These are phyloP conservation scores for Geranomyces michiganensis DNA, from an alignment of 192 early-diverging fungal genomes.

Conservation along the genomic window DNA sequence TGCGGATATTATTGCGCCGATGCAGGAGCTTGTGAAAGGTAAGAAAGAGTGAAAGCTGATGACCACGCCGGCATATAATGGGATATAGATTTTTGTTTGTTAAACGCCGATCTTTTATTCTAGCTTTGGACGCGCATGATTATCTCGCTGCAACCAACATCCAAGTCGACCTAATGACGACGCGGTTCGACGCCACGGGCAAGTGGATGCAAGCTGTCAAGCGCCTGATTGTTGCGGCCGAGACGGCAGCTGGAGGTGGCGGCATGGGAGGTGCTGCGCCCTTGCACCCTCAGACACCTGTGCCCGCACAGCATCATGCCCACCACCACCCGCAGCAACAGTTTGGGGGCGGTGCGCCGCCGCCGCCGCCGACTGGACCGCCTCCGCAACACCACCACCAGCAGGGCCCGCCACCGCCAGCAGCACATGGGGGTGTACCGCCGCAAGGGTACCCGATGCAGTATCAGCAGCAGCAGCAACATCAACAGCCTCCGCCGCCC, in stretches of 20 bases:
- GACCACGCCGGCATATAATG: background rate
- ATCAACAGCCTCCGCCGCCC: background rate
- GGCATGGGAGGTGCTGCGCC: background rate
- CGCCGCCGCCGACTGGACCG: background rate
- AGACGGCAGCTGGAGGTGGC: slow-evolving; percentile 23
- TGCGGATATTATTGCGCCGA: slow-evolving; percentile 59
- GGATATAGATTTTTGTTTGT: slow-evolving; percentile 1
- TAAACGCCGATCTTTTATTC: too few species aligned
- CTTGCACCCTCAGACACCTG: background rate
- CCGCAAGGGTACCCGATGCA: background rate
- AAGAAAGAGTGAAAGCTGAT: slow-evolving; percentile 6
- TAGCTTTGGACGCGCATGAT: slow-evolving; percentile 56
- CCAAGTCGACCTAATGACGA: slow-evolving; percentile 72
- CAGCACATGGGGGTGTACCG: background rate
- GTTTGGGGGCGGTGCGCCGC: background rate
- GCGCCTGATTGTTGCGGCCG: slow-evolving; percentile 61
- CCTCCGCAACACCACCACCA: slow-evolving; percentile 20
- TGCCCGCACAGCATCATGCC: background rate
- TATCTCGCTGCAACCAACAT: slow-evolving; percentile 58
- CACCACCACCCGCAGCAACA: slow-evolving; percentile 3
- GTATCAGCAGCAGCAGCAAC: slow-evolving; percentile 4
- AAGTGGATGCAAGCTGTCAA: slow-evolving; percentile 74
- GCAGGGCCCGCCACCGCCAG: background rate
- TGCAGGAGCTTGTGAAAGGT: slow-evolving; percentile 70
- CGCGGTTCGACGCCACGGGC: slow-evolving; percentile 65